Evolutionary conservation across 768 basidiomycete genomes (phyloP).

Genomic region (Mrakia gelida): DNA sequence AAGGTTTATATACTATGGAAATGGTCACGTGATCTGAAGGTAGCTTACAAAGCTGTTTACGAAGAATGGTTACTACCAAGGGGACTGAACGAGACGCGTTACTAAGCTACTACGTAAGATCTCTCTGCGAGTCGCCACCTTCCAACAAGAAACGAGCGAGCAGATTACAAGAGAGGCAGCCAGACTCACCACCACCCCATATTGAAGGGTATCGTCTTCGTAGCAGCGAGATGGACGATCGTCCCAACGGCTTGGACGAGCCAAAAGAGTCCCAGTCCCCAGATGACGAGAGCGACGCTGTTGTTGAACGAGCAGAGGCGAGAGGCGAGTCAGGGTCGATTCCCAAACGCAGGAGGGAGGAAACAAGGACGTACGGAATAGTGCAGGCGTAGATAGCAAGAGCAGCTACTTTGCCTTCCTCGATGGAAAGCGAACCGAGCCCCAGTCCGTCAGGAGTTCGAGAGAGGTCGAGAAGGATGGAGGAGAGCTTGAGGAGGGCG

Average conservation of each 20-base stretch:
- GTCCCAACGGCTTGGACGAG: conserved; percentile 39
- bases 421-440: conserved; percentile 9
- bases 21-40: too few species aligned
- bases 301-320: neutral
- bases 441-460: neutral
- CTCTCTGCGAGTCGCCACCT: too few species aligned
- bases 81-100: too few species aligned
- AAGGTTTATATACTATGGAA: too few species aligned
- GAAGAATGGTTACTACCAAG: too few species aligned
- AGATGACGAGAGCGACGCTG: conserved; percentile 38
- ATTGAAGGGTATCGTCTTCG: conserved; percentile 33
- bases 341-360: too few species aligned
- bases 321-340: neutral
- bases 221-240: conserved; percentile 23
- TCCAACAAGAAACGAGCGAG: too few species aligned
- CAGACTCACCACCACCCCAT: conserved; percentile 34
- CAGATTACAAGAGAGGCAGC: neutral
- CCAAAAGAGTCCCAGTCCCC: conserved; percentile 43
- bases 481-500: conserved; percentile 36
- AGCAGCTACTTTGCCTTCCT: conserved; percentile 31
- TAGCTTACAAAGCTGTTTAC: too few species aligned
- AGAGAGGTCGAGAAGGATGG: neutral
- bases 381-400: conserved; percentile 31
- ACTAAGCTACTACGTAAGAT: too few species aligned
- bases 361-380: conserved; percentile 29